These are phyloP conservation scores for Debaryomyces prosopidis DNA, from an alignment of 805 yeast genomes.

Conservation along the genomic window DNA sequence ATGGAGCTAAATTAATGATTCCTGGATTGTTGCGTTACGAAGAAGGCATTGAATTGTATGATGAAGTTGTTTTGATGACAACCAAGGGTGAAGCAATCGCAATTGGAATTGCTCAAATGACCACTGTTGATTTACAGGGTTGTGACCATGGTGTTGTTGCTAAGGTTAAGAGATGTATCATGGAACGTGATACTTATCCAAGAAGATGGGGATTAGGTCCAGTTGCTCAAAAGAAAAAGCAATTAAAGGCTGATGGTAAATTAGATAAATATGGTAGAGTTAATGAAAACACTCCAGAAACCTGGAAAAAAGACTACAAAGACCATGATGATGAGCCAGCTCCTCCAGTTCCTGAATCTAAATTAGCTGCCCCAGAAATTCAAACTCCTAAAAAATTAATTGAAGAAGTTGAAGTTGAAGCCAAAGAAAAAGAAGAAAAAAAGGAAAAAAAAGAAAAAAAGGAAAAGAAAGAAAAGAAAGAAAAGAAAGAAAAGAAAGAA, in stretches of 20 bases:
- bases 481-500: slow-evolving; percentile 60
- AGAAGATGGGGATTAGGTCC: slow-evolving; percentile 99
- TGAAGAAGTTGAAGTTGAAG: slow-evolving; percentile 38
- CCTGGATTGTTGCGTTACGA: slow-evolving; percentile 98
- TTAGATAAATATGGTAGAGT: slow-evolving; percentile 93
- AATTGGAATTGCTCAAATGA: slow-evolving; percentile 97
- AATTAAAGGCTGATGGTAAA: slow-evolving; percentile 95
- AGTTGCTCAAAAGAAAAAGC: slow-evolving; percentile 97
- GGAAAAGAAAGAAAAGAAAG: slow-evolving; percentile 61
- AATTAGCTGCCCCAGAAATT: slow-evolving; percentile 47
- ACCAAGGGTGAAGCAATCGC: slow-evolving; percentile 99
- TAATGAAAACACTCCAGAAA: slow-evolving; percentile 90
- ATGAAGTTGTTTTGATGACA: slow-evolving; percentile 96
- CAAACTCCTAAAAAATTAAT: slow-evolving; percentile 52
- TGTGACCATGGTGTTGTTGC: slow-evolving; percentile 99
- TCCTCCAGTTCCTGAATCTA: slow-evolving; percentile 57
- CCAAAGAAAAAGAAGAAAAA: slow-evolving; percentile 34
- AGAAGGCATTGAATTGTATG: slow-evolving; percentile 95
- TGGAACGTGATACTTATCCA: slow-evolving; percentile 99
- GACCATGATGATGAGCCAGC: slow-evolving; percentile 62
- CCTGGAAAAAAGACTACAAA: slow-evolving; percentile 86
- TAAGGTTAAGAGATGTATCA: slow-evolving; percentile 97
- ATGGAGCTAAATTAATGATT: slow-evolving; percentile 98
- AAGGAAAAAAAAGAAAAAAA: slow-evolving; percentile 51
- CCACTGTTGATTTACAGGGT: slow-evolving; percentile 92